Percentiles rank a stretch among this genome's conserved stretches.
Evolutionary conservation across 2,329 filamentous ascomycete species (phyloP).

Genomic region (Aspergillus japonicus): DNA sequence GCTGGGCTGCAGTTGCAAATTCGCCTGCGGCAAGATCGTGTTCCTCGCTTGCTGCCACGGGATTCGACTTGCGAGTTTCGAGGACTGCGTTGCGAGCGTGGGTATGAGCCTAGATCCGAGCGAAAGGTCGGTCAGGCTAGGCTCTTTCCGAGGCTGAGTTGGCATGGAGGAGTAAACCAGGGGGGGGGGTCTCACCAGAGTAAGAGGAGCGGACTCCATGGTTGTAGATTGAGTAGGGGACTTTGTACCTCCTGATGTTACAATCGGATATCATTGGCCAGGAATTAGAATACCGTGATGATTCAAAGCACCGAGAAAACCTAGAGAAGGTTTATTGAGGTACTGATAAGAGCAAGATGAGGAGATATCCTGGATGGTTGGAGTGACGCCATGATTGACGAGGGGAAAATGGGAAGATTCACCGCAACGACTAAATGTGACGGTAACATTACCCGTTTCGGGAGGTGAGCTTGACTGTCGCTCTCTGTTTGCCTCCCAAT

Average conservation of each 20-base stretch:
- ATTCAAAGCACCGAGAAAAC: not conserved
- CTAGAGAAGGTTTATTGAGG: not conserved
- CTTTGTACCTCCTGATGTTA: not conserved
- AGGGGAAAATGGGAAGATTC: not conserved
- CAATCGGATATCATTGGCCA: not conserved
- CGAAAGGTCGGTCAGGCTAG: slow-evolving; percentile 15
- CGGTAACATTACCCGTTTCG: slow-evolving; percentile 15
- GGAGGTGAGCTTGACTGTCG: not conserved
- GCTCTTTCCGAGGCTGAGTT: not conserved
- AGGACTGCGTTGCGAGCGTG: slow-evolving; percentile 81
- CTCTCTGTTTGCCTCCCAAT: not conserved
- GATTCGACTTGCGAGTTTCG: slow-evolving; percentile 66
- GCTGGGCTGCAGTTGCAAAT: slow-evolving; percentile 78
- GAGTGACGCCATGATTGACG: slow-evolving; percentile 4
- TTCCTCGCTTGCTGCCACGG: slow-evolving; percentile 79
- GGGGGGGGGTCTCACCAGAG: slow-evolving; percentile 50
- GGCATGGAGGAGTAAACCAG: not conserved
- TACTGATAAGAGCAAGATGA: not conserved
- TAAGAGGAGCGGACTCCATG: slow-evolving; percentile 71
- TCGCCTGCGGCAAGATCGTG: slow-evolving; percentile 85
- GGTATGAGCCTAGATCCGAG: slow-evolving; percentile 67
- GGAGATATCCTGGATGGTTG: not conserved
- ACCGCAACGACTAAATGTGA: not conserved
- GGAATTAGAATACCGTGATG: not conserved
- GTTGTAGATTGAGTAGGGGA: not conserved